Evolutionary conservation across 2,329 filamentous ascomycete genomes (phyloP), one percentile per base, ranked within the genome.

Genomic region (Monosporascus sp.): DNA sequence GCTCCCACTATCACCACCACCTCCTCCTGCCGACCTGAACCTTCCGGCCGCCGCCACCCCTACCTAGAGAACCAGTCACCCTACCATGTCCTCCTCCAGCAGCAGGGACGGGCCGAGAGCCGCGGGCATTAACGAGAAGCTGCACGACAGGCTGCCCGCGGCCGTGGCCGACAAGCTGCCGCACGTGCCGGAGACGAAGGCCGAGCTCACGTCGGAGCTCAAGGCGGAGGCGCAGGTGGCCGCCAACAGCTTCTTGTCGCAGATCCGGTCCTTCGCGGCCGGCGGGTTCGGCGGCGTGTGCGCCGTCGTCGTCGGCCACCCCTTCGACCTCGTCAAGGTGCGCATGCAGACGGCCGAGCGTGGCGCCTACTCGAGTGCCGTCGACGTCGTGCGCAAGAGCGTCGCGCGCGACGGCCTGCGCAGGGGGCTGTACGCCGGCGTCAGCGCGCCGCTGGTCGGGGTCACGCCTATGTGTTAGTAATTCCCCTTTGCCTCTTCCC

Each of bases 381-480:
- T 97, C 65, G 94, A 99, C 74, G 93, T 97, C 1, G 91, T 97
- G 59, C 80, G 82, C 71, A 96, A 88, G 78, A 93, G 90, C 37
- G 75, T 99, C 56, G 92, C 92, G 27, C 83, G 88, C 57, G 93
- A 97, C 72, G 94, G 94, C 2, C 71, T 96, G 61, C 65, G 74
- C 56, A 75, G 89, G 71, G 94, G 94, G 8, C 73, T 99, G 57
- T 99, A 99, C 73, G 94, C 94, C n/a, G 94, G 94, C 71, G 93
- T 99, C 46, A 94, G 89, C 63, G 94, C 94, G 64, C 94, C 94
- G 45, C 76, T 99, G 58, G 89, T 97, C 9, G 94, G 94, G 51
- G 94, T 99, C 17, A 99, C 94, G 57, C 94, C 94, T 52, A 99
- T 99, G 94, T 99, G 92, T 97, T 82, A 75, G 92, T 84, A 40